These are phyloP conservation scores for Diaporthe batatas DNA, from an alignment of 2,329 filamentous ascomycete species.

Conservation along the genomic window DNA sequence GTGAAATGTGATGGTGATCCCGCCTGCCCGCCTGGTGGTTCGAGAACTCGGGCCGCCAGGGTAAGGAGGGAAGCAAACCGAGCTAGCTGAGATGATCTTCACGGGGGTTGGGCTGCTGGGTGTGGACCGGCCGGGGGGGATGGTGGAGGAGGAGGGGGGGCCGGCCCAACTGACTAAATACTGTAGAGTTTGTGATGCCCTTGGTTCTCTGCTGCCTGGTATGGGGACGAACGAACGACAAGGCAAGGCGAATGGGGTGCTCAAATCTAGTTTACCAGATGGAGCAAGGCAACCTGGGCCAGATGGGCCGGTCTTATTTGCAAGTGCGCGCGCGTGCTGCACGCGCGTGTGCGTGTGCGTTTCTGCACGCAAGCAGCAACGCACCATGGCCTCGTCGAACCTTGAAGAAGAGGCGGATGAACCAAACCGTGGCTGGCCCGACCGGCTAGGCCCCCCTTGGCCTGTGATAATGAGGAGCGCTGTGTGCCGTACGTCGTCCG, in stretches of 20 bases:
- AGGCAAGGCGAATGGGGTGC: too few species aligned
- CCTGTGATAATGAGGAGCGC: too few species aligned
- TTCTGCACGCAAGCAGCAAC: background rate
- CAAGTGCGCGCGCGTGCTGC: constrained; percentile 3
- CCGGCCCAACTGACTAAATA: too few species aligned
- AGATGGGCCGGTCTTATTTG: too few species aligned
- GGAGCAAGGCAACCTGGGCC: background rate
- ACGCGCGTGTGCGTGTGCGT: background rate
- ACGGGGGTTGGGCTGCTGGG: constrained; percentile 12
- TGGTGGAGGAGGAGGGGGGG: too few species aligned
- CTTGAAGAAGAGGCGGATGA: background rate
- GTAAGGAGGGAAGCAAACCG: background rate
- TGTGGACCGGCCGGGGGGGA: background rate
- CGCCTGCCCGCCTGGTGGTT: constrained; percentile 11
- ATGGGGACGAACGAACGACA: background rate
- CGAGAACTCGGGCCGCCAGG: constrained; percentile 25
- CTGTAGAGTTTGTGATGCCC: constrained; percentile 9
- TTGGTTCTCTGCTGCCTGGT: background rate
- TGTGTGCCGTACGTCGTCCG: too few species aligned
- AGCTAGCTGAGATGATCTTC: constrained; percentile 31
- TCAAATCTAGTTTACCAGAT: too few species aligned
- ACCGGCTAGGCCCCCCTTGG: background rate
- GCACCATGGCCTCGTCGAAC: background rate
- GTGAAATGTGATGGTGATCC: constrained; percentile 3
- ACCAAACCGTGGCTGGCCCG: constrained; percentile 5